phyloP scores from a whole-genome alignment of 2,329 filamentous ascomycete genomes.

The Huntiella savannae region DNA sequence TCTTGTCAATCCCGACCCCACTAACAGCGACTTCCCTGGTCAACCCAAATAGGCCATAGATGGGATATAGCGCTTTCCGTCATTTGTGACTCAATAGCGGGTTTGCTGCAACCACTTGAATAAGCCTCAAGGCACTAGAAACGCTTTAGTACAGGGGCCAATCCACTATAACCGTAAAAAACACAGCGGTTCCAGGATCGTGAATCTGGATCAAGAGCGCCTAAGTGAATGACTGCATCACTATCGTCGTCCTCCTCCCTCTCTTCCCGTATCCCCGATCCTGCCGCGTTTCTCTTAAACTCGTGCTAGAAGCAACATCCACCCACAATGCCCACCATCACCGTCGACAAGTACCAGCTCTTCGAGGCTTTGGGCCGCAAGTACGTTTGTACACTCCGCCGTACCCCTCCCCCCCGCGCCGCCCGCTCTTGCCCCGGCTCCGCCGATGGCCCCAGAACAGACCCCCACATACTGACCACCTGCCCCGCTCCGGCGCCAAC shows the following conservation, averaged over 20 bases:
- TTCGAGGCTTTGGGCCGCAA: conserved; percentile 82
- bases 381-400: conserved; percentile 25
- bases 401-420: neutral
- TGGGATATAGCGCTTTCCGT: too few species aligned
- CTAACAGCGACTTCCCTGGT: too few species aligned
- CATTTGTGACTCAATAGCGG: neutral
- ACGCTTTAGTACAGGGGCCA: neutral
- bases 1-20: neutral
- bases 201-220: too few species aligned
- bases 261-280: neutral
- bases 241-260: neutral
- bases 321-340: conserved; percentile 74
- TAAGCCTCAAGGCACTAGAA: conserved; percentile 8
- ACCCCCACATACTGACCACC: conserved; percentile 5
- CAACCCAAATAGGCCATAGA: too few species aligned
- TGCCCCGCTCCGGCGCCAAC: conserved; percentile 8
- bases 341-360: conserved; percentile 88
- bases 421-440: neutral
- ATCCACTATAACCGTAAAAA: too few species aligned
- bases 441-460: neutral
- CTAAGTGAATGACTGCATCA: neutral
- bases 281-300: neutral
- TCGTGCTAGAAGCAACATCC: neutral
- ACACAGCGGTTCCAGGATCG: too few species aligned
- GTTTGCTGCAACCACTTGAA: conserved; percentile 1